Evolutionary conservation across 1,139 yeast genomes (phyloP).

Genomic region (Hyphopichia burtonii): DNA sequence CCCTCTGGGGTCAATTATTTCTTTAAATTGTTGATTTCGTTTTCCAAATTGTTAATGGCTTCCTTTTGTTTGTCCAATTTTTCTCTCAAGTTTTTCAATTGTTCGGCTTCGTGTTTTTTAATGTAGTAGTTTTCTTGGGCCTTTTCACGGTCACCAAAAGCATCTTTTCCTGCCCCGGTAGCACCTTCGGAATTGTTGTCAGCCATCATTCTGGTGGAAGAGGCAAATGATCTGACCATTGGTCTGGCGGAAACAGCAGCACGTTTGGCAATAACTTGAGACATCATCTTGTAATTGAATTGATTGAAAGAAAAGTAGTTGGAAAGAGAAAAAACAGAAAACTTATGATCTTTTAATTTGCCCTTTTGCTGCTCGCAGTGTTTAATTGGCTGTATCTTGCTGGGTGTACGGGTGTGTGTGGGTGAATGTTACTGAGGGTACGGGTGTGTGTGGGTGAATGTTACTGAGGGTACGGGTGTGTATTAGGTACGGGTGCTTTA

Average conservation of each 20-base stretch:
- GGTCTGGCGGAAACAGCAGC: conserved; percentile 12
- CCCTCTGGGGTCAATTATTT: conserved; percentile 17
- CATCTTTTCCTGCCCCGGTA: conserved; percentile 23
- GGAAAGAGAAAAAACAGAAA: neutral
- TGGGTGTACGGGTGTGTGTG: too few species aligned
- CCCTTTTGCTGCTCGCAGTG: neutral
- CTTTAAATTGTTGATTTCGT: conserved; percentile 38
- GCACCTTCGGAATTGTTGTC: conserved; percentile 20
- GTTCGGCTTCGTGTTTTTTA: conserved; percentile 49
- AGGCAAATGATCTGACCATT: conserved; percentile 31
- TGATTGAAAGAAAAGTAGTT: neutral
- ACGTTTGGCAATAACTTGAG: conserved; percentile 32
- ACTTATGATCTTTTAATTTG: neutral
- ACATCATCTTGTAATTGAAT: conserved; percentile 24
- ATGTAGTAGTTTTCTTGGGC: conserved; percentile 47
- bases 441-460: too few species aligned
- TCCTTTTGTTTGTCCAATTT: conserved; percentile 47
- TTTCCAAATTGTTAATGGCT: conserved; percentile 41
- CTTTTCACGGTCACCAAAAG: conserved; percentile 44
- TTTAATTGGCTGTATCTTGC: neutral
- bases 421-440: too few species aligned
- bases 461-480: neutral
- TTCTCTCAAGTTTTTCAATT: conserved; percentile 46
- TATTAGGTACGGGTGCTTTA: neutral
- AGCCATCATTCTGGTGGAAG: neutral